These are phyloP conservation scores for Pneumocystis wakefieldiae DNA, from an alignment of 1,139 yeast genomes.

Conservation along the genomic window DNA sequence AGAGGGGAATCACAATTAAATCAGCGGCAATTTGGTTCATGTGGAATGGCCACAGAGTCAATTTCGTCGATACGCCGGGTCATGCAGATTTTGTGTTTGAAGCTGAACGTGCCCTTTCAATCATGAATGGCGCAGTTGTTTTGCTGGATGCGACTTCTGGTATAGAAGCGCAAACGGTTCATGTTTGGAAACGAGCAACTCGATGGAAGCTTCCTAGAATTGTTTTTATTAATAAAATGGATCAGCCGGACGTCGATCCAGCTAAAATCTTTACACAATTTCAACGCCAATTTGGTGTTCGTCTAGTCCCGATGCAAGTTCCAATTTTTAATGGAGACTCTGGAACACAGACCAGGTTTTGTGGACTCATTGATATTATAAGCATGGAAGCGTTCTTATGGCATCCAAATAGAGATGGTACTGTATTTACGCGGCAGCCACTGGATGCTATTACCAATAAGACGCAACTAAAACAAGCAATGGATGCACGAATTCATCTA, in stretches of 20 bases:
- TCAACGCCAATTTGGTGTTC: slow-evolving; percentile 58
- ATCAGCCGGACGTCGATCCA: slow-evolving; percentile 87
- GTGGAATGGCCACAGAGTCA: slow-evolving; percentile 63
- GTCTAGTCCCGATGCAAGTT: slow-evolving; percentile 59
- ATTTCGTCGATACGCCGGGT: slow-evolving; percentile 93
- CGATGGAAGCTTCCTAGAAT: slow-evolving; percentile 52
- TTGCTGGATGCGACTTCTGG: slow-evolving; percentile 94
- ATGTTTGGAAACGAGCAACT: slow-evolving; percentile 83
- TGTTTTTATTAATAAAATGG: slow-evolving; percentile 87
- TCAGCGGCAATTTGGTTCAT: slow-evolving; percentile 89
- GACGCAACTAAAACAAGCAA: slow-evolving; percentile 32
- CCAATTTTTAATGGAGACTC: slow-evolving; percentile 42
- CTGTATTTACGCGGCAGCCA: slow-evolving; percentile 35
- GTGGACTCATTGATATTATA: slow-evolving; percentile 74
- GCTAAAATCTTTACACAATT: slow-evolving; percentile 79
- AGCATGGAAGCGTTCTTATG: slow-evolving; percentile 52
- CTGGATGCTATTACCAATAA: slow-evolving; percentile 22
- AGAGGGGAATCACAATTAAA: slow-evolving; percentile 89
- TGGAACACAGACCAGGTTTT: slow-evolving; percentile 31
- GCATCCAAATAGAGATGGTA: slow-evolving; percentile 39
- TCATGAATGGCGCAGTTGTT: slow-evolving; percentile 84
- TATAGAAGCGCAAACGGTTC: slow-evolving; percentile 94
- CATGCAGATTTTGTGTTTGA: slow-evolving; percentile 97
- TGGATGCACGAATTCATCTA: slow-evolving; percentile 52
- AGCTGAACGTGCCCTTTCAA: slow-evolving; percentile 75